phyloP scores from a whole-genome alignment of 768 basidiomycete genomes.

The Lactifluus subvellereus region DNA sequence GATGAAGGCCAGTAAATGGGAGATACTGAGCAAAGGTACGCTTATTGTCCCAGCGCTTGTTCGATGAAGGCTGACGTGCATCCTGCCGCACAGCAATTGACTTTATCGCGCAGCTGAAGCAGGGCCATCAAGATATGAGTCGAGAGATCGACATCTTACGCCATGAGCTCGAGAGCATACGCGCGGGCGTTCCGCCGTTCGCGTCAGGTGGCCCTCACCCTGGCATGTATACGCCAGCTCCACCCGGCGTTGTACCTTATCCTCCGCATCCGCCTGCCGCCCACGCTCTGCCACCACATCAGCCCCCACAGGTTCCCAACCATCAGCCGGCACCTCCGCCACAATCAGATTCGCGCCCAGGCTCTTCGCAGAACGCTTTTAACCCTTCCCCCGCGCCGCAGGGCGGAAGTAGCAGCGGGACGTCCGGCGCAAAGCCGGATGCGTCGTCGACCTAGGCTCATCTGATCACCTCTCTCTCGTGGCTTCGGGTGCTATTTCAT shows the following conservation, averaged over 20 bases:
- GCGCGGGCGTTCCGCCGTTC: conserved; percentile 50
- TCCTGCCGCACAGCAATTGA: conserved; percentile 63
- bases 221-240: conserved; percentile 30
- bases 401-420: conserved; percentile 26
- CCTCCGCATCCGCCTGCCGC: conserved; percentile 39
- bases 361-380: conserved; percentile 56
- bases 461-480: conserved; percentile 6
- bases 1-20: conserved; percentile 99
- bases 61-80: background rate
- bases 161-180: conserved; percentile 62
- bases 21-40: conserved; percentile 92
- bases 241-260: conserved; percentile 37
- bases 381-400: conserved; percentile 38
- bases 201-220: conserved; percentile 40
- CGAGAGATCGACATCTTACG: conserved; percentile 75
- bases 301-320: conserved; percentile 32
- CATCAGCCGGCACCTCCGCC: conserved; percentile 29
- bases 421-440: conserved; percentile 25
- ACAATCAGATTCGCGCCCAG: conserved; percentile 34
- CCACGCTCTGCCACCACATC: conserved; percentile 41
- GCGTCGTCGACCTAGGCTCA: conserved; percentile 24
- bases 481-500: conserved; percentile 15
- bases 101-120: conserved; percentile 75
- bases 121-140: conserved; percentile 66
- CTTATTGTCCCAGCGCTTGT: conserved; percentile 6